These are phyloP conservation scores for Flaveria bidentis DNA, from an alignment of 129 eudicot species.

Conservation along the genomic window DNA sequence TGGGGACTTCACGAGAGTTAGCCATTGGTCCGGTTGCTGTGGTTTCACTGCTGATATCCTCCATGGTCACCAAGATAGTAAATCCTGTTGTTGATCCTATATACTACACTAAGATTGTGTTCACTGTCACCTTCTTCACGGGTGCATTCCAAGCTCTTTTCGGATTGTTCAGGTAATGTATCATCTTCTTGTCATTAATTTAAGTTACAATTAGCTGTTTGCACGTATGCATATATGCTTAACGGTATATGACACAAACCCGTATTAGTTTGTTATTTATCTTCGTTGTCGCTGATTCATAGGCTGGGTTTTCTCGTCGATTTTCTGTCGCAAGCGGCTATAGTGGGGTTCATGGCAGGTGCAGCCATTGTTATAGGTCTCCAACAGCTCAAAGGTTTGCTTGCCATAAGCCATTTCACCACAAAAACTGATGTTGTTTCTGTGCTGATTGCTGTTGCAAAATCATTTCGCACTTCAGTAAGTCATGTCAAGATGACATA, in stretches of 20 bases:
- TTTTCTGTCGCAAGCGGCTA: constrained; percentile 76
- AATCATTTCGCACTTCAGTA: constrained; percentile 55
- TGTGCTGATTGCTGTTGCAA: constrained; percentile 55
- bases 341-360: constrained; percentile 82
- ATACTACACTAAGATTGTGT: constrained; percentile 61
- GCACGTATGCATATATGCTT: too few species aligned
- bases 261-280: neutral
- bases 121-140: constrained; percentile 79
- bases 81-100: constrained; percentile 61
- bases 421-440: constrained; percentile 67
- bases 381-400: constrained; percentile 65
- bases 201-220: too few species aligned
- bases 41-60: constrained; percentile 67
- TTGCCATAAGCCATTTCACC: constrained; percentile 60
- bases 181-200: neutral
- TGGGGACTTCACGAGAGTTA: constrained; percentile 91
- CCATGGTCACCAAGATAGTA: constrained; percentile 50
- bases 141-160: constrained; percentile 70
- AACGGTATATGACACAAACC: too few species aligned
- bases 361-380: constrained; percentile 77
- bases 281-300: constrained; percentile 6
- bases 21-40: constrained; percentile 97
- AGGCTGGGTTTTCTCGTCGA: constrained; percentile 80
- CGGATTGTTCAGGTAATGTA: constrained; percentile 68
- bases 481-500: constrained; percentile 30